phyloP scores from a whole-genome alignment of 352 stramenopile species.

The Pythium folliculosum region DNA sequence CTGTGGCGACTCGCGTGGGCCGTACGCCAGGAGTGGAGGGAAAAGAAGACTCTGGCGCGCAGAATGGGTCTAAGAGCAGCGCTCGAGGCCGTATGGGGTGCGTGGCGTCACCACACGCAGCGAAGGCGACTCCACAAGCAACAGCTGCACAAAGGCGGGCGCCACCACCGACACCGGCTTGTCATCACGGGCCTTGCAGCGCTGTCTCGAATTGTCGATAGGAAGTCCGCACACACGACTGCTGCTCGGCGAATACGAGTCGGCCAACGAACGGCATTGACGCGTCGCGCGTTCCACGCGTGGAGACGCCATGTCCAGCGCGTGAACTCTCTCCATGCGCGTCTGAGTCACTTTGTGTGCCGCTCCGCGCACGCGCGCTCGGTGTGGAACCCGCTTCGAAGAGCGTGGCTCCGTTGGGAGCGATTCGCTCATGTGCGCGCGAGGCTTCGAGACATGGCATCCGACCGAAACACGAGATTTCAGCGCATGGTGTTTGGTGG shows the following conservation, averaged over 20 bases:
- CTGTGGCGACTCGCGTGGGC: slow-evolving; percentile 16
- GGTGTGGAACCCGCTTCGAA: slow-evolving; percentile 22
- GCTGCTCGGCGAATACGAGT: slow-evolving; percentile 12
- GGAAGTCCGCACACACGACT: not conserved
- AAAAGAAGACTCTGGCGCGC: slow-evolving; percentile 7
- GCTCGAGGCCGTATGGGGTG: not conserved
- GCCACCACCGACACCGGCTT: slow-evolving; percentile 1
- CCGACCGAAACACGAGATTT: not conserved
- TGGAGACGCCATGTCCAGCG: slow-evolving; percentile 2
- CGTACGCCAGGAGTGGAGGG: slow-evolving; percentile 6
- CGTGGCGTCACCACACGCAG: slow-evolving; percentile 2
- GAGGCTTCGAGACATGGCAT: not conserved
- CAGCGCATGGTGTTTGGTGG: not conserved
- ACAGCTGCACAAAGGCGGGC: not conserved
- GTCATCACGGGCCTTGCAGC: slow-evolving; percentile 4
- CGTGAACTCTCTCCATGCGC: not conserved
- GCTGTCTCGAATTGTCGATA: slow-evolving; percentile 9
- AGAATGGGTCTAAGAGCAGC: not conserved
- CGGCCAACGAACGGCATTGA: slow-evolving; percentile 2
- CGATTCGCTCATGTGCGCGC: slow-evolving; percentile 7
- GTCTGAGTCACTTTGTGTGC: not conserved
- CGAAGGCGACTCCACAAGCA: slow-evolving; percentile 13
- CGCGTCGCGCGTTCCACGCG: not conserved
- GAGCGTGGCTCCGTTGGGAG: slow-evolving; percentile 13
- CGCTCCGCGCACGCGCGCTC: not conserved